These are phyloP conservation scores for Hylodesmum podocarpum DNA, from an alignment of 306 rosid species.

Conservation along the genomic window DNA sequence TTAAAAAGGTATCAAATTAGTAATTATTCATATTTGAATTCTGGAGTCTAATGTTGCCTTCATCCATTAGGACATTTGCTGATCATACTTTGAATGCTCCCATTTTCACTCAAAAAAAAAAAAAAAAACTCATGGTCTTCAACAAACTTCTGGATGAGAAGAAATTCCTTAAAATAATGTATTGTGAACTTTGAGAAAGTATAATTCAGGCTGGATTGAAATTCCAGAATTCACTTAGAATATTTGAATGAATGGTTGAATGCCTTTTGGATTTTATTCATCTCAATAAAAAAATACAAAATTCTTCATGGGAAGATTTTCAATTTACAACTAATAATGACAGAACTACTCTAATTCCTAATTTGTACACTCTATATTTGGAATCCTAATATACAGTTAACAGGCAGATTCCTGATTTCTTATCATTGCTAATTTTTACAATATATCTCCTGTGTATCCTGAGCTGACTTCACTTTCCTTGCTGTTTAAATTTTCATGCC, in stretches of 20 bases:
- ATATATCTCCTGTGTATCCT: not conserved
- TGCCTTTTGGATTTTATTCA: not conserved
- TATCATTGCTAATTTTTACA: not conserved
- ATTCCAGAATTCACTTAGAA: not conserved
- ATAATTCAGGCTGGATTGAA: not conserved
- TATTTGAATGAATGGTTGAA: not conserved
- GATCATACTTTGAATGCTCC: too few species aligned
- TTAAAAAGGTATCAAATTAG: not conserved
- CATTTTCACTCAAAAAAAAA: too few species aligned
- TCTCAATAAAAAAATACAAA: not conserved
- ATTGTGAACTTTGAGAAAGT: not conserved
- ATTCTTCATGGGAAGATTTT: not conserved
- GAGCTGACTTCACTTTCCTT: not conserved
- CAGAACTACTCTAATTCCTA: not conserved
- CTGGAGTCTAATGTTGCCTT: not conserved
- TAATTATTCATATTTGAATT: not conserved
- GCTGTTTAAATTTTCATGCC: not conserved
- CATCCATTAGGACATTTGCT: not conserved
- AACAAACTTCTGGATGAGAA: not conserved
- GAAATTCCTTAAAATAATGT: not conserved
- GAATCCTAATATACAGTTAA: not conserved
- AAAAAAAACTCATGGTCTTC: not conserved
- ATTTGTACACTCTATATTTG: not conserved
- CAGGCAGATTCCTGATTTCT: not conserved
- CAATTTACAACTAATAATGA: not conserved